phyloP scores from a whole-genome alignment of 169 alveolate species.

The Eimeria brunetti region DNA sequence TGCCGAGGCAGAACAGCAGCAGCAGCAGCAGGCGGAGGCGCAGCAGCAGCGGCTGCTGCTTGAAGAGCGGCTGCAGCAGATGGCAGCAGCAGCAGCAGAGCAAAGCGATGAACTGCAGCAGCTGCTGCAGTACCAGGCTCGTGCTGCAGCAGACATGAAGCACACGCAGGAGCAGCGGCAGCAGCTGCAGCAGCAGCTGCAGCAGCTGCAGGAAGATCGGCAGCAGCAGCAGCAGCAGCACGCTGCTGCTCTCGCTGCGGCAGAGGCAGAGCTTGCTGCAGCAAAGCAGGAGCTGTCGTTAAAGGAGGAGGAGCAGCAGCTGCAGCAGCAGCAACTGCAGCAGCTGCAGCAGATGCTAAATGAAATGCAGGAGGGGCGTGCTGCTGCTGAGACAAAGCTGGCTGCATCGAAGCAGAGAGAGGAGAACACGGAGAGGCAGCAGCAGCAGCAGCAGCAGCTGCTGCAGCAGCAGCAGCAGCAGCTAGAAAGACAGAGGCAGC shows the following conservation, averaged over 20 bases:
- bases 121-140: neutral
- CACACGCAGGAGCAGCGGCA: constrained; percentile 52
- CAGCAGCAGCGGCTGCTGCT: constrained; percentile 63
- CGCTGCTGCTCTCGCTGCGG: constrained; percentile 41
- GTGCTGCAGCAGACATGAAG: constrained; percentile 35
- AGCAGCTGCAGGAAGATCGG: constrained; percentile 36
- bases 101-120: constrained; percentile 10
- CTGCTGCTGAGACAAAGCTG: constrained; percentile 40
- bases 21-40: constrained; percentile 22
- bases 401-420: constrained; percentile 12
- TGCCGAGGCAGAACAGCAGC: constrained; percentile 48
- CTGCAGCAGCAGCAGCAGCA: constrained; percentile 71
- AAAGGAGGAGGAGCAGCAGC: constrained; percentile 24
- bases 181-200: constrained; percentile 71
- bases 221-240: constrained; percentile 53
- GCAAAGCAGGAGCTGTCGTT: constrained; percentile 27
- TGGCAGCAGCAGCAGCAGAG: constrained; percentile 43
- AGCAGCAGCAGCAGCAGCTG: constrained; percentile 60
- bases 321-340: constrained; percentile 69
- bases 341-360: constrained; percentile 36
- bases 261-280: constrained; percentile 65
- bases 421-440: constrained; percentile 60
- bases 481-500: constrained; percentile 58
- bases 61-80: constrained; percentile 31
- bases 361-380: constrained; percentile 27